phyloP scores from a whole-genome alignment of 345 rosid genomes.

The Garcia nutans region DNA sequence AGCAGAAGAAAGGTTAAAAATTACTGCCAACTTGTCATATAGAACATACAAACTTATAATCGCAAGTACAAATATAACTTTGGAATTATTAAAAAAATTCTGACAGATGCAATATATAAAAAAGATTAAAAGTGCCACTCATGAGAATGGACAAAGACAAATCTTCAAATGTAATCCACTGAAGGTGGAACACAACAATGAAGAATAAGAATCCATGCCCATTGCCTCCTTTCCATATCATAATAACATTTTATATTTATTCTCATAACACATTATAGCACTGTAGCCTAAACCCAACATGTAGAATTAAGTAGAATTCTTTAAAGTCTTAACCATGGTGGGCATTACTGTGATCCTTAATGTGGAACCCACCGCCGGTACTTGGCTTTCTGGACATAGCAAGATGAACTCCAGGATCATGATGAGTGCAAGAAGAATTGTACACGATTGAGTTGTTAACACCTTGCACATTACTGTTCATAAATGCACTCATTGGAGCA shows the following conservation, averaged over 20 bases:
- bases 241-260: slow-evolving; percentile 19
- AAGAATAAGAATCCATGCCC: slow-evolving; percentile 37
- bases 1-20: no score
- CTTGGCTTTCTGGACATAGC: slow-evolving; percentile 47
- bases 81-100: background rate
- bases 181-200: slow-evolving; percentile 16
- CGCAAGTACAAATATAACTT: background rate
- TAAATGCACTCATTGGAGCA: slow-evolving; percentile 50
- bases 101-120: background rate
- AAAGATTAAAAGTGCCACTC: no score
- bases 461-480: slow-evolving; percentile 89
- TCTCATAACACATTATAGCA: background rate
- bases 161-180: slow-evolving; percentile 31
- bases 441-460: slow-evolving; percentile 75
- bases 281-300: slow-evolving; percentile 4
- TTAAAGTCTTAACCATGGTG: slow-evolving; percentile 22
- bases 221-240: slow-evolving; percentile 1
- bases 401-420: slow-evolving; percentile 84
- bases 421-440: slow-evolving; percentile 60
- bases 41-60: no score
- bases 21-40: no score
- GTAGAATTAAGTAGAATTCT: slow-evolving; percentile 2
- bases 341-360: slow-evolving; percentile 48
- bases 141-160: background rate
- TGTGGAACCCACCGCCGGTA: slow-evolving; percentile 37